Base-by-base conservation (phyloP, 2,329 filamentous ascomycete genomes). In the Atkinsonella hypoxylon region DNA sequence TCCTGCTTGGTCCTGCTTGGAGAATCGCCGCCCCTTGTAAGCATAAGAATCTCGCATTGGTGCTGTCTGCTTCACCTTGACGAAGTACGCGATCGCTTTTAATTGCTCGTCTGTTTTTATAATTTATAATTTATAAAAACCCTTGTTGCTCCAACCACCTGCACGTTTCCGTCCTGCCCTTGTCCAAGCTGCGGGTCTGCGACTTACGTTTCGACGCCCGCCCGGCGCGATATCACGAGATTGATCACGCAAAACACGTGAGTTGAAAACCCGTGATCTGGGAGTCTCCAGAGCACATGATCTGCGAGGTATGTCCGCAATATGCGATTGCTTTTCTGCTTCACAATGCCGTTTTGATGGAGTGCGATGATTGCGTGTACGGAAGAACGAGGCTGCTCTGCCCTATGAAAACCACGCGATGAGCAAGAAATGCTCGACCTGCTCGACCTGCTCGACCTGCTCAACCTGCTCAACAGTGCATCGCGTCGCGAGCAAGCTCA, bases 221-320 rank as follows among this genome's bases (percentile, higher is more conserved):
- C 34, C 40, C 39, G 55, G 59, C 69, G 68, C 69, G 69, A 71
- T 69, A 72, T 72, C 70, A 72, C 70, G 70, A 72, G 70, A 68
- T 71, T 65, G 63, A 66, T 67, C 67, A 66, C 67, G 62, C 64
- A 65, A 64, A 68, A 68, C 68, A 71, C 69, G 68, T 71, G 69
- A 70, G 66, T 60, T 58, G 57, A 55, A 64, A 68, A 68, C 68
- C 69, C 69, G 69, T 71, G 69, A 71, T 72, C 66, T 68, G 62
- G 58, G 54, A 55, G 55, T 57, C 57, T 56, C 55, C 58, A 60
- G 49, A 64, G 67, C 69, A 71, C 69, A 71, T 71, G 69, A 71
- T 71, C 68, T 64, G 60, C 61, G 57, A 68, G 69, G 69, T 71
- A 70, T 68, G 68, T 69, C 60, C 59, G 58, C 57, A 57, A 53